These are phyloP conservation scores for sunflower (Helianthus annuus) DNA, from an alignment of 129 eudicot genomes.

Conservation along the genomic window HanXRQr2.0-SUNRISE NC_035447.2:147611805-147612304, in stretches of 20 bases:
- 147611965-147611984: no score
- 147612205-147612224: constrained; percentile 98
- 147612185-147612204: constrained; percentile 62
- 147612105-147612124: constrained; percentile 8
- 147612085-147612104: constrained; percentile 14
- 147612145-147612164: neutral
- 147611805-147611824: neutral
- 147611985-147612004: no score
- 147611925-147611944: no score
- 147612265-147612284: constrained; percentile 71
- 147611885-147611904: no score
- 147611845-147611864: constrained; percentile 89
- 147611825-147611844: constrained; percentile 96
- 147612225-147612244: constrained; percentile 98
- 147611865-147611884: constrained; percentile 34
- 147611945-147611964: no score
- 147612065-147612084: neutral
- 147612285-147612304: constrained; percentile 97
- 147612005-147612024: no score
- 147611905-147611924: no score
- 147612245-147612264: constrained; percentile 87
- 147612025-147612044: no score
- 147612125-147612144: neutral
- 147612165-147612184: constrained; percentile 32
- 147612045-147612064: no score